Evolutionary conservation across 2,329 filamentous ascomycete species (phyloP), one percentile per base, ranked within the genome.

Genomic region (Colletotrichum sp.): DNA sequence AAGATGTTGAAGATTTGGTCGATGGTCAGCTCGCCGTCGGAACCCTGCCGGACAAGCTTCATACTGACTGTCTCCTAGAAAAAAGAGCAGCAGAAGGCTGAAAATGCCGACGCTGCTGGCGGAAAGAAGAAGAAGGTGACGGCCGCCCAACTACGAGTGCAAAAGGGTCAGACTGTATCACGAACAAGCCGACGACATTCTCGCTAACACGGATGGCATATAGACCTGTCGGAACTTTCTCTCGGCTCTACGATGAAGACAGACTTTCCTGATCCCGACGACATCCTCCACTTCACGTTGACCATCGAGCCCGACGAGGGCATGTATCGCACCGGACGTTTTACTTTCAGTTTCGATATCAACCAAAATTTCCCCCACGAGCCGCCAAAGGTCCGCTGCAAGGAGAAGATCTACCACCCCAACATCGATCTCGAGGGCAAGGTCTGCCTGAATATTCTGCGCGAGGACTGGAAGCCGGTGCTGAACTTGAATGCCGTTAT

Each of bases 1-100:
- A 96, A 89, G 83, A 99, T 99, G 97, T 91, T 98, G 90, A 99
- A 99, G 89, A 98, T 99, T 90, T 99, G 96, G 97, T 98, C 96
- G 82, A 98, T 99, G 96, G 96, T 98, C 89, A 68, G 90, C 82
- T 60, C 60, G 30, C 65, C 39, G 18, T 44, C 49, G 39, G 18
- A 39, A 9, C 24, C n/a, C 4, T 15, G 8, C 44, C n/a, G 15
- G 24, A n/a, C 2, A 69, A 26, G n/a, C 9, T 24, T 9, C 10
- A 24, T 6, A 24, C 75, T 78, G 55, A 78, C 59, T 52, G 32
- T 52, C 28, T 85, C 82, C 82, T 86, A 98, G 93, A 96, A 98
- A 89, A 97, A 98, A 88, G 95, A 98, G 90, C 95, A 98, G 90
- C 95, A 98, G 88, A 95, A 98, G 87, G 96, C 95, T 82, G 95